Percentiles rank a stretch among this genome's conserved stretches.
Evolutionary conservation across 306 rosid genomes (phyloP).

Genomic region (Trichosanthes truncata): DNA sequence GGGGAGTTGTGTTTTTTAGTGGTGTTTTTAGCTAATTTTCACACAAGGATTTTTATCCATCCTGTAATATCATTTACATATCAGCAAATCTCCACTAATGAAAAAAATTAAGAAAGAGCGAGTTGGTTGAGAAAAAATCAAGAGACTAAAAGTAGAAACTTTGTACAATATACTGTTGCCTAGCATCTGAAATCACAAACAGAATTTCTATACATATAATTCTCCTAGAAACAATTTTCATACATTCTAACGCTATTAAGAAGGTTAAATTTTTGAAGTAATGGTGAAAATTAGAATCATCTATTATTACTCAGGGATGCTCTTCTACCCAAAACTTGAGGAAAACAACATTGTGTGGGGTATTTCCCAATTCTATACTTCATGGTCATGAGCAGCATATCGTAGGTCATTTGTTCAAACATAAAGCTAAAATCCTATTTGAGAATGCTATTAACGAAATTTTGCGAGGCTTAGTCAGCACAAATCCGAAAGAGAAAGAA

Average conservation of each 20-base stretch:
- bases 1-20: no score
- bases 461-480: background rate
- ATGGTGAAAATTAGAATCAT: background rate
- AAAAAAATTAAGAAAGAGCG: background rate
- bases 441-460: background rate
- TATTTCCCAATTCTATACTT: background rate
- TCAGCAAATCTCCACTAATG: conserved; percentile 10
- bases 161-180: background rate
- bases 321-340: background rate
- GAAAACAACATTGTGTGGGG: background rate
- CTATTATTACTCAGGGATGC: background rate
- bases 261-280: background rate
- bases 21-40: no score
- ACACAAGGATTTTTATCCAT: no score
- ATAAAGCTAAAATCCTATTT: background rate
- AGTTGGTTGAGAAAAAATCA: background rate
- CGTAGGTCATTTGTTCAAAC: background rate
- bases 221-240: background rate
- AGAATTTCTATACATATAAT: background rate
- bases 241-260: background rate
- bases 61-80: conserved; percentile 34
- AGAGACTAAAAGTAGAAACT: background rate
- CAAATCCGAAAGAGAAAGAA: background rate
- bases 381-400: background rate
- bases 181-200: background rate